Conservation (phyloP, 2,329 filamentous ascomycete species). For the Xylariaceae sp. region DNA sequence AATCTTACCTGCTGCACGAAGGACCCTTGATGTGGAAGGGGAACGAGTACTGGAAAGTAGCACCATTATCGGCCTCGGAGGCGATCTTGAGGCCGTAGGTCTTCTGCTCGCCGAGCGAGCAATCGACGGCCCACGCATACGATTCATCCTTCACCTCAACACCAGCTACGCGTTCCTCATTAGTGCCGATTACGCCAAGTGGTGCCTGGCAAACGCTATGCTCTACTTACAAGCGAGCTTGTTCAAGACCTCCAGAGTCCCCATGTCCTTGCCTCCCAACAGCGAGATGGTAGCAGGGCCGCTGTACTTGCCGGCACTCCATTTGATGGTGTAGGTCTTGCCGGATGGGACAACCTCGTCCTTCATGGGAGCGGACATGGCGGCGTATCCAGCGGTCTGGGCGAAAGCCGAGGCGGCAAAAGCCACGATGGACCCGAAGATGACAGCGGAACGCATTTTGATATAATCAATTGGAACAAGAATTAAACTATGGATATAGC, state of each 20-base stretch:
- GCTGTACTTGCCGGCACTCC: slow-evolving; percentile 51
- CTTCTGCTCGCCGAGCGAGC: slow-evolving; percentile 49
- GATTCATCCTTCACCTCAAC: slow-evolving; percentile 52
- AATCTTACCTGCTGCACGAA: slow-evolving; percentile 27
- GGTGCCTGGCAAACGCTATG: neutral
- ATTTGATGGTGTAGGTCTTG: slow-evolving; percentile 56
- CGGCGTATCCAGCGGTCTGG: slow-evolving; percentile 61
- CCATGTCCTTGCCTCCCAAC: slow-evolving; percentile 56
- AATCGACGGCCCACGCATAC: slow-evolving; percentile 59
- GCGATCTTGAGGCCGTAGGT: slow-evolving; percentile 65
- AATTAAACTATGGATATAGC: neutral
- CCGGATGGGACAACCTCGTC: slow-evolving; percentile 56
- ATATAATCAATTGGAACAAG: slow-evolving; percentile 7
- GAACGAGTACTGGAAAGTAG: slow-evolving; percentile 66
- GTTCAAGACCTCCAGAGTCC: slow-evolving; percentile 48
- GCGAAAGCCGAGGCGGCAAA: slow-evolving; percentile 57
- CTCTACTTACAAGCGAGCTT: slow-evolving; percentile 57
- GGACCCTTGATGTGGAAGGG: slow-evolving; percentile 60
- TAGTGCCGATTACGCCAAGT: slow-evolving; percentile 16
- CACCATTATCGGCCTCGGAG: slow-evolving; percentile 50
- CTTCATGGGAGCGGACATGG: slow-evolving; percentile 54
- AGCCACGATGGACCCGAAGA: slow-evolving; percentile 57
- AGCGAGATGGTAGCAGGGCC: slow-evolving; percentile 58
- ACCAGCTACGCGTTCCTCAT: slow-evolving; percentile 45
- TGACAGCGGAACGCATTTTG: slow-evolving; percentile 62